These are phyloP conservation scores for Solanum sejunctum DNA, from an alignment of 257 asterid genomes.

Conservation along the genomic window DNA sequence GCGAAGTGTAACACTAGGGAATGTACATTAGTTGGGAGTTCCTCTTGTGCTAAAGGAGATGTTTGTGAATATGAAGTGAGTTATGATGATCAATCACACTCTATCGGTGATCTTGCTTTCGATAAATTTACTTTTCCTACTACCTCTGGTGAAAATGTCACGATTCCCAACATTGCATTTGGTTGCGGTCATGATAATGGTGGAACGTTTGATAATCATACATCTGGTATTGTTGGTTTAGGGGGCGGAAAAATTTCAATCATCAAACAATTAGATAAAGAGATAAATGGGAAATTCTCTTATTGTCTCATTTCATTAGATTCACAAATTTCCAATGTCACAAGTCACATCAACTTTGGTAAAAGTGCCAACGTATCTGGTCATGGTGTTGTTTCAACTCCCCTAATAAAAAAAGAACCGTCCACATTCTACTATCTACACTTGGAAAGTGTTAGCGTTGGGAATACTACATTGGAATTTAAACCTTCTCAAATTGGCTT, in stretches of 20 bases:
- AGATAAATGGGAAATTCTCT: conserved; percentile 8
- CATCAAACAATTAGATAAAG: not conserved
- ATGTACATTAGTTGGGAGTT: too few species aligned
- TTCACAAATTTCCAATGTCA: not conserved
- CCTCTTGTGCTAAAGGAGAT: not conserved
- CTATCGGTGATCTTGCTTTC: not conserved
- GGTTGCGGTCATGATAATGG: conserved; percentile 10
- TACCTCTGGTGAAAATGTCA: not conserved
- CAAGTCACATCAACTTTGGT: conserved; percentile 3
- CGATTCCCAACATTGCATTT: not conserved
- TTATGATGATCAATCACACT: conserved; percentile 8
- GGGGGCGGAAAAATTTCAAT: conserved; percentile 4
- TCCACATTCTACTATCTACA: not conserved
- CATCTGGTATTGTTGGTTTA: conserved; percentile 7
- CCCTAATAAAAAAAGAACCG: not conserved
- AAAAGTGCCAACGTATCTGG: not conserved
- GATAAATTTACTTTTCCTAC: not conserved
- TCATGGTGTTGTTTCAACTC: conserved; percentile 1
- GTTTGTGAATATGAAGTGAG: conserved; percentile 6
- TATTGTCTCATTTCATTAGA: not conserved
- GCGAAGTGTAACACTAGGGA: too few species aligned
- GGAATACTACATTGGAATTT: not conserved
- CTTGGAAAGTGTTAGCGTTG: not conserved
- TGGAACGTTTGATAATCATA: not conserved
- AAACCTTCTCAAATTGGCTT: not conserved